Evolutionary conservation across 768 basidiomycete species (phyloP).

Genomic region (Tremella mesenterica): DNA sequence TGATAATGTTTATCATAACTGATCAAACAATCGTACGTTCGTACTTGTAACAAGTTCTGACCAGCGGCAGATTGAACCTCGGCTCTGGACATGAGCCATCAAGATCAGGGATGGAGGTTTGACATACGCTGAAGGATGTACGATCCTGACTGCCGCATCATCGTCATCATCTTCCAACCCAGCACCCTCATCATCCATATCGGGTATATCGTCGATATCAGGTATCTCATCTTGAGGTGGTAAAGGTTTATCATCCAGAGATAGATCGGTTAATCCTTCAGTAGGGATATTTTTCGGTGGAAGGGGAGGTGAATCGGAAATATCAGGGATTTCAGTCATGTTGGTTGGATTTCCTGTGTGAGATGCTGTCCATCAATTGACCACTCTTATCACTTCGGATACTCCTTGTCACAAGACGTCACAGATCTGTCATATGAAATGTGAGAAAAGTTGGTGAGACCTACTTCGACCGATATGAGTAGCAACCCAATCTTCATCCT

Average conservation of each 20-base stretch:
- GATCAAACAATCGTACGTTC: conserved; percentile 99
- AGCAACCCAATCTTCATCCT: conserved; percentile 82
- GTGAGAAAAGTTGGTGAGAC: background rate
- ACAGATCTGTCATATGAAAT: background rate
- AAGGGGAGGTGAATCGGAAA: conserved; percentile 26
- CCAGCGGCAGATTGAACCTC: conserved; percentile 51
- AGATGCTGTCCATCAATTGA: conserved; percentile 9
- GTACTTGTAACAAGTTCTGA: conserved; percentile 81
- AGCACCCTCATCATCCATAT: conserved; percentile 80
- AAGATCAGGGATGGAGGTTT: background rate
- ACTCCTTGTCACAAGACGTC: too few relatives aligned
- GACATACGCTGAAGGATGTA: conserved; percentile 31
- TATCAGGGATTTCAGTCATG: conserved; percentile 40
- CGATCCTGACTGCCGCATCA: conserved; percentile 58
- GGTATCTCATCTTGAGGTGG: conserved; percentile 56
- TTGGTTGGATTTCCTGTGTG: conserved; percentile 15
- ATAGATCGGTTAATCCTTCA: conserved; percentile 16
- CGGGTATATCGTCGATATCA: conserved; percentile 93
- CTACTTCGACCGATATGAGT: conserved; percentile 73
- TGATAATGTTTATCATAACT: conserved; percentile 99
- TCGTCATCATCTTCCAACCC: conserved; percentile 71
- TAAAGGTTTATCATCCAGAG: conserved; percentile 17
- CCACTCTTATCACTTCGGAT: conserved; percentile 10
- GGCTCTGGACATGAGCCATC: conserved; percentile 9
- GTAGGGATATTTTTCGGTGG: conserved; percentile 7